Evolutionary conservation across 2,329 filamentous ascomycete species (phyloP), one percentile per base, ranked within the genome.

Genomic region (Capronia coronata): DNA sequence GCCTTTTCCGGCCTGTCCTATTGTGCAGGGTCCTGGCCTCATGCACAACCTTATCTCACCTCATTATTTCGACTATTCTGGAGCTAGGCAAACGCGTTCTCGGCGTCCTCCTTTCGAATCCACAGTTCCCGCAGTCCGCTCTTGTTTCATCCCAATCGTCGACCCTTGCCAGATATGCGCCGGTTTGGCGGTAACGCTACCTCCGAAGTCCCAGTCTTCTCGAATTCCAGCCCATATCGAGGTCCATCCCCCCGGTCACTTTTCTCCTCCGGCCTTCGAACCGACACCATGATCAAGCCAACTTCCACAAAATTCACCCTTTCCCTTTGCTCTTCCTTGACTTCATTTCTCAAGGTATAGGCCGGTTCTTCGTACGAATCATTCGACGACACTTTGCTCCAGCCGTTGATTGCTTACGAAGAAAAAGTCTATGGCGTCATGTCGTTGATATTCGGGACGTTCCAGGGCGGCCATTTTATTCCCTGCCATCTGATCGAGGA

Each of bases 391-490:
- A 6, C 10, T 10, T 27, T 27, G 18, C 48, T 35, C 22, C 21
- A 29, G 34, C 23, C 27, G 22, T n/a, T 38, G 3, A 22, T 38
- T 38, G 43, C 25, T 43, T 37, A 22, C 21, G 16, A 43, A 43
- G 25, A 45, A 43, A 34, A 45, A 48, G 44, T 53, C 53, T 56
- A 56, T 56, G 53, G 53, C 53, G 53, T 56, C 53, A 56, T 56
- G 53, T 48, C 45, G 44, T 42, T 49, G 14, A 52, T 21, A 48
- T 43, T 47, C 29, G 40, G 41, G 41, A 9, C 35, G 22, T 13
- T 21, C 30, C 34, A 21, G 25, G 41, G 49, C 51, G 53, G 53
- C 44, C 23, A 46, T 25, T 35, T 34, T 21, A 43, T 30, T 25
- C 38, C n/a, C 16, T 27, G 25, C 32, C 46, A 14, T 37, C 45